These are phyloP conservation scores for Coprinopsis strossmayeri DNA, from an alignment of 768 basidiomycete species.

Conservation along the genomic window DNA sequence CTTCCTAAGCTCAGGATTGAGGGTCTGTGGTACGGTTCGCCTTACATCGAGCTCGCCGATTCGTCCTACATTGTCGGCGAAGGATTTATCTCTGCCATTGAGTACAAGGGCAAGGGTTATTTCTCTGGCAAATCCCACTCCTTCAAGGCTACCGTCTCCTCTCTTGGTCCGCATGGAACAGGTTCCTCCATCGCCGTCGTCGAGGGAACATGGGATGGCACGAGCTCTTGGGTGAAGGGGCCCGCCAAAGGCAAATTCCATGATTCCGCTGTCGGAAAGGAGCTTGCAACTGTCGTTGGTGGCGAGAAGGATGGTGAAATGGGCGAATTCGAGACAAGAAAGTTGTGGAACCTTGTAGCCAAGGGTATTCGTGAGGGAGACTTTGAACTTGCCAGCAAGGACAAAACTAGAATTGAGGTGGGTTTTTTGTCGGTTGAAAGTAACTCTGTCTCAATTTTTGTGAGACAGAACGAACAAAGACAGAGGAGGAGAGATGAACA, in stretches of 20 bases:
- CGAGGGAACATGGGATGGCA: constrained; percentile 80
- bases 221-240: constrained; percentile 44
- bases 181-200: too few relatives aligned
- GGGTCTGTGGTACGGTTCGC: constrained; percentile 86
- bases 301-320: constrained; percentile 51
- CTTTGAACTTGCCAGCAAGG: constrained; percentile 83
- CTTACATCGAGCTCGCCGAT: constrained; percentile 88
- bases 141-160: constrained; percentile 78
- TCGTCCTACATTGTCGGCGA: constrained; percentile 64
- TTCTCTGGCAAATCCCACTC: constrained; percentile 89
- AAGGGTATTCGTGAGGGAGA: constrained; percentile 89
- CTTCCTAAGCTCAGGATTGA: constrained; percentile 90
- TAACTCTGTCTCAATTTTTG: background rate
- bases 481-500: constrained; percentile 80
- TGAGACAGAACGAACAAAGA: constrained; percentile 78
- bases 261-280: constrained; percentile 59
- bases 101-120: constrained; percentile 96
- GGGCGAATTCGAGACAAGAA: constrained; percentile 82
- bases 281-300: constrained; percentile 53
- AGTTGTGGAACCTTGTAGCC: constrained; percentile 79
- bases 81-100: constrained; percentile 48
- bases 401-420: constrained; percentile 91
- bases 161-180: too few relatives aligned
- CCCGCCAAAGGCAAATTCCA: constrained; percentile 50
- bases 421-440: constrained; percentile 10